Base-by-base conservation (phyloP, 108 stramenopile genomes). In the Aurantiochytrium sp. region DNA sequence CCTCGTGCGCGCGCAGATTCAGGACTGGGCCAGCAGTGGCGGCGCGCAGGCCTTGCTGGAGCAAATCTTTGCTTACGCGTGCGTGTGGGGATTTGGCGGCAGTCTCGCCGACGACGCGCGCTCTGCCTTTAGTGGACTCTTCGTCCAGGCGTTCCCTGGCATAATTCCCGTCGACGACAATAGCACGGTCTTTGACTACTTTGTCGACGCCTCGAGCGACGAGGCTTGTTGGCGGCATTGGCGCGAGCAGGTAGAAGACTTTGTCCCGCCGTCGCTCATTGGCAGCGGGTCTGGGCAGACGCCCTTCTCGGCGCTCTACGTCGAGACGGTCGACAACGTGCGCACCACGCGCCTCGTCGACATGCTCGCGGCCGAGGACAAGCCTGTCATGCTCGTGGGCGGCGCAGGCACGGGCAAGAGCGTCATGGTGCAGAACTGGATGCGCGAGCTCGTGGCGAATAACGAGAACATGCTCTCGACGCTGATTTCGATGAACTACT, bases 1-100 rank as follows among this genome's bases (percentile, higher is more conserved):
- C 87, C 85, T 96, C 22, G 85, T 96, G 65, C 96, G 96, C 85
- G 93, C 93, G 2, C 86, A 95, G 41, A 89, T 95, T 32, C 89
- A 88, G 52, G 53, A 86, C 27, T 81, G 59, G 87, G 37, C 0
- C 19, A 21, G 10, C 27, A 87, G 93, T 55, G 90, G 89, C 24
- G 85, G 90, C 32, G 94, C 94, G 85, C 91, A 69, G 5, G 89
- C 94, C 55, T 22, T 92, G 45, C 90, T 93, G 54, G 96, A 96
- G 86, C 87, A 89, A 39, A 55, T 94, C 37, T 96, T 96, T 86
- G 92, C 93, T 52, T 95, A 94, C 55, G 94, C 93, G n/a, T 91
- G 94, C 30, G 92, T 94, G 87, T 96, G 96, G 96, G 95, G 95
- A n/a, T 96, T 96, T 90, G 96, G 96, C n/a, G 96, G 96, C 54